Evolutionary conservation across 768 basidiomycete species (phyloP).

Genomic region (Mycena haematopus): DNA sequence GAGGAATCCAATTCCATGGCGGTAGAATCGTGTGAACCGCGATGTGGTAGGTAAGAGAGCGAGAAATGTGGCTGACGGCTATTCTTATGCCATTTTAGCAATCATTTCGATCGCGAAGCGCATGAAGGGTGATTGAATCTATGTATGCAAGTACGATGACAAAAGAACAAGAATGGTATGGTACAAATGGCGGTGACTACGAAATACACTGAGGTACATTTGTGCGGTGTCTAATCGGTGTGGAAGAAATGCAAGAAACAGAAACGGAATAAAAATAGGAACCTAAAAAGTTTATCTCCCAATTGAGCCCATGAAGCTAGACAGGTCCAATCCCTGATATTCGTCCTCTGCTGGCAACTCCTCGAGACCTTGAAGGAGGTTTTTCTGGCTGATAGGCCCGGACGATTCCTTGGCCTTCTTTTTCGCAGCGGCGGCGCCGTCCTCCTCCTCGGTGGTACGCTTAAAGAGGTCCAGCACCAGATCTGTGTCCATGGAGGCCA

Average conservation of each 20-base stretch:
- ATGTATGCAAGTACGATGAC: neutral
- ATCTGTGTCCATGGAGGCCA: slow-evolving; percentile 96
- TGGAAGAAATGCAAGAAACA: slow-evolving; percentile 14
- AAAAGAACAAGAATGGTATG: slow-evolving; percentile 22
- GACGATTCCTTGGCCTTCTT: slow-evolving; percentile 60
- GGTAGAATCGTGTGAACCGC: no score
- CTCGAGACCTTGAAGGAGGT: slow-evolving; percentile 86
- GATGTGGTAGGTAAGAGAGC: no score
- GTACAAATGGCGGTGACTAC: slow-evolving; percentile 28
- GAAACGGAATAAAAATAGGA: slow-evolving; percentile 37
- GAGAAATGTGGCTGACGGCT: no score
- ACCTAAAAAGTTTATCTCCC: slow-evolving; percentile 50
- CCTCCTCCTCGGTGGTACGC: slow-evolving; percentile 82
- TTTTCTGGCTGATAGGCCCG: slow-evolving; percentile 77
- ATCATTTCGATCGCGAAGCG: no score
- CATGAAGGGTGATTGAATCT: neutral
- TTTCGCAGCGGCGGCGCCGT: slow-evolving; percentile 55
- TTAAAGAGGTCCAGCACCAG: slow-evolving; percentile 94
- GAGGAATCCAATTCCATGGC: neutral
- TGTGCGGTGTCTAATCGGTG: slow-evolving; percentile 27
- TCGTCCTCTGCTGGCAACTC: slow-evolving; percentile 93
- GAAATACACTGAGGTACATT: slow-evolving; percentile 28
- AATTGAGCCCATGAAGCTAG: slow-evolving; percentile 88
- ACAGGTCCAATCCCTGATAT: slow-evolving; percentile 86
- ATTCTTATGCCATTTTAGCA: no score